Evolutionary conservation across 306 rosid genomes (phyloP).

Genomic region (Vigna unguiculata): DNA sequence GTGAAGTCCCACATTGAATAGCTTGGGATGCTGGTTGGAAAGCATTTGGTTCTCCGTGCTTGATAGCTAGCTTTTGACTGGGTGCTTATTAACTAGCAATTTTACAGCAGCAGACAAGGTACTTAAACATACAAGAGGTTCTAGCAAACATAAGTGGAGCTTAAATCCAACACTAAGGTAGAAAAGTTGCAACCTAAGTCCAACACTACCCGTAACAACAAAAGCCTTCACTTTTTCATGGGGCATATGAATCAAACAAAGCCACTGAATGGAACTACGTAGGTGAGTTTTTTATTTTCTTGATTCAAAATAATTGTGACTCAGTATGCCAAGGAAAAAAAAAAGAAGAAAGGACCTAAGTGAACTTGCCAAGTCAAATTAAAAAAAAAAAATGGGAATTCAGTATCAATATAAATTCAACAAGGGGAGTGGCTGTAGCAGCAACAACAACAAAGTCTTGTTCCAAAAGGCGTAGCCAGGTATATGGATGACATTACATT

Average conservation of each 20-base stretch:
- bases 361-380: slow-evolving; percentile 22
- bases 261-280: not conserved
- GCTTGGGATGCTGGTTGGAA: too few relatives aligned
- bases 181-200: slow-evolving; percentile 16
- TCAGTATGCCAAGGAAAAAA: slow-evolving; percentile 3
- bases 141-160: slow-evolving; percentile 22
- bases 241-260: not conserved
- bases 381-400: slow-evolving; percentile 14
- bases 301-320: not conserved
- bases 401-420: slow-evolving; percentile 6
- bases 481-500: too few relatives aligned
- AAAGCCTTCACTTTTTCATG: not conserved
- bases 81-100: not conserved
- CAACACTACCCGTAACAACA: slow-evolving; percentile 4
- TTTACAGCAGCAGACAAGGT: slow-evolving; percentile 29
- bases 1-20: too few relatives aligned
- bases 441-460: too few relatives aligned
- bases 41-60: too few relatives aligned
- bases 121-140: slow-evolving; percentile 7
- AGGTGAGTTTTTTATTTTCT: not conserved
- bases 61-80: too few relatives aligned
- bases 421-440: slow-evolving; percentile 9
- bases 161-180: slow-evolving; percentile 35
- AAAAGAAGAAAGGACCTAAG: slow-evolving; percentile 24
- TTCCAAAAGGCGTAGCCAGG: too few relatives aligned